A percentile compares a stretch with the other conserved stretches of the same genome.
These are phyloP conservation scores for Trichoderma parareesei DNA, from an alignment of 495 filamentous ascomycete species.

Conservation along the genomic window DNA sequence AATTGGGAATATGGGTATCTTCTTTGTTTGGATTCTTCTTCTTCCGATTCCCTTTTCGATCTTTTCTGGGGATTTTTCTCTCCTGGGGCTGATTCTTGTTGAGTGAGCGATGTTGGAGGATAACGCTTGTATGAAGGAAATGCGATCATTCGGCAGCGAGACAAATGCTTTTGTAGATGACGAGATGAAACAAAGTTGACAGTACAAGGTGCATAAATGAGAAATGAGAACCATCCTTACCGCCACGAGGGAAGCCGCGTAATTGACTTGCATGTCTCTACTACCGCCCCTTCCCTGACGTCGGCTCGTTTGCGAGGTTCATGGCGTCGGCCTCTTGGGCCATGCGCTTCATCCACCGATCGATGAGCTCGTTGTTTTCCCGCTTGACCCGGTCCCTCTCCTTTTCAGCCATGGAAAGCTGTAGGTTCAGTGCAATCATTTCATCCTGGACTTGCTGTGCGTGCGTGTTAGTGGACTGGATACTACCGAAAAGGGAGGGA, in stretches of 20 bases:
- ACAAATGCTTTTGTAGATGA: not conserved
- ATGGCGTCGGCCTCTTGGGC: conserved; percentile 78
- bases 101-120: conserved; percentile 4
- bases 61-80: too few species aligned
- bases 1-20: conserved; percentile 9
- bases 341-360: conserved; percentile 85
- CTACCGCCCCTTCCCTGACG: not conserved
- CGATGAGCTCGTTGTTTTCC: conserved; percentile 85
- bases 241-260: not conserved
- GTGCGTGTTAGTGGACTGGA: not conserved
- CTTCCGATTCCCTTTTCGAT: not conserved
- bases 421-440: conserved; percentile 71
- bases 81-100: not conserved
- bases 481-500: not conserved
- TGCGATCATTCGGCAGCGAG: not conserved
- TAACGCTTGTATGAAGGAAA: not conserved
- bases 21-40: not conserved
- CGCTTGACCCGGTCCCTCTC: conserved; percentile 54
- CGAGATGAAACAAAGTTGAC: not conserved
- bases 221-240: conserved; percentile 8
- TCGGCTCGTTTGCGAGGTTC: conserved; percentile 53
- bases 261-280: not conserved
- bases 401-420: conserved; percentile 79
- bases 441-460: conserved; percentile 83
- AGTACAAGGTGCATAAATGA: not conserved